Evolutionary conservation across 345 rosid genomes (phyloP).

Genomic region (Eucalyptus cloeziana): DNA sequence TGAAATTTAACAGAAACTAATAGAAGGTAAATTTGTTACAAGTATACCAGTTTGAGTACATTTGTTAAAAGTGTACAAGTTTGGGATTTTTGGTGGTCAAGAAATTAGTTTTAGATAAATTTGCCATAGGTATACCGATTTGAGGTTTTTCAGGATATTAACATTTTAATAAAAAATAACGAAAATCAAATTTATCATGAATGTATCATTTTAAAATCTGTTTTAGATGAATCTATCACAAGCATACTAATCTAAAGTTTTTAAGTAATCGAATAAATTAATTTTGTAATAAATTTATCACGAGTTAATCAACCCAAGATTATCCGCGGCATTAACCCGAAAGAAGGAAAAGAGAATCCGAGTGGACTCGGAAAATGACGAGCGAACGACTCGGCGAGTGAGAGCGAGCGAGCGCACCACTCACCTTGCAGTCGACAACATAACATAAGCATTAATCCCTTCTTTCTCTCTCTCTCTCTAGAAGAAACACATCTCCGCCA

Average conservation of each 20-base stretch:
- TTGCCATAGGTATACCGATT: accelerated
- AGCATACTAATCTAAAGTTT: accelerated
- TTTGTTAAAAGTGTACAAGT: too few relatives aligned
- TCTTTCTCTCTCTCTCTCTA: neutral
- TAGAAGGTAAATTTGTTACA: accelerated
- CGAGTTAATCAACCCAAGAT: accelerated
- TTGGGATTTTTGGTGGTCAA: accelerated
- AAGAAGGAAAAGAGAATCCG: neutral
- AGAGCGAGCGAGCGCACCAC: neutral
- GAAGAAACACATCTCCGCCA: neutral
- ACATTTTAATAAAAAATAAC: accelerated
- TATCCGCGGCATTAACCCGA: neutral
- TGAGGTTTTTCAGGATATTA: accelerated
- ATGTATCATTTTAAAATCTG: accelerated
- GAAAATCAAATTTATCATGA: accelerated
- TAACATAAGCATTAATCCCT: neutral
- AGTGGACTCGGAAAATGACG: neutral
- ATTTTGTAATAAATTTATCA: neutral
- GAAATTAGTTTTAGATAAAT: accelerated
- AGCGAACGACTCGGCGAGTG: neutral
- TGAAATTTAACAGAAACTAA: too few relatives aligned
- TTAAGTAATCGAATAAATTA: neutral
- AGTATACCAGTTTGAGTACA: accelerated
- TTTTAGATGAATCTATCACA: accelerated
- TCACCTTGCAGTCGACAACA: neutral